Percentiles rank a stretch among this genome's conserved stretches.
Evolutionary conservation across 257 asterid species (phyloP).

Genomic region (Eustoma russellianum): DNA sequence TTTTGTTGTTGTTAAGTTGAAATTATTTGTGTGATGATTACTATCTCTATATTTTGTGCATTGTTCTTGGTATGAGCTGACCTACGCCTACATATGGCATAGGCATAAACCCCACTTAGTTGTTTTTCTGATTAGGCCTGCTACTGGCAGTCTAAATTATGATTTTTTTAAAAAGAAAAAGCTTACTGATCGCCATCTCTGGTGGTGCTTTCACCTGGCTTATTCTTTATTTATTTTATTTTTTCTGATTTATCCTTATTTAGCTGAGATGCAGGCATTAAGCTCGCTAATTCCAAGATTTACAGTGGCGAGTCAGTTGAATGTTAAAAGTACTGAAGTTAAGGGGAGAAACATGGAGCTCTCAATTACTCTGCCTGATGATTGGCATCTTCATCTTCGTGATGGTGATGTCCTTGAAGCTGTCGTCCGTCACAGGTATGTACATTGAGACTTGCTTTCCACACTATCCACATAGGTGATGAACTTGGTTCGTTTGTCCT

Average conservation of each 20-base stretch:
- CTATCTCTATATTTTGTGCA: no score
- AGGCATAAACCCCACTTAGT: no score
- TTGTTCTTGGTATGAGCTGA: no score
- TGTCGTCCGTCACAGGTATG: slow-evolving; percentile 70
- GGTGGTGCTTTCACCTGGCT: no score
- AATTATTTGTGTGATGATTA: no score
- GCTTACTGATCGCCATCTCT: no score
- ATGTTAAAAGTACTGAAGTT: slow-evolving; percentile 9
- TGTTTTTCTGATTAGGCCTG: no score
- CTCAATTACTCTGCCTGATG: slow-evolving; percentile 78
- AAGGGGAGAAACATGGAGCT: slow-evolving; percentile 51
- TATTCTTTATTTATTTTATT: not conserved
- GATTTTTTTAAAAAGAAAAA: no score
- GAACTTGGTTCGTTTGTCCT: not conserved
- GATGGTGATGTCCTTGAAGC: slow-evolving; percentile 84
- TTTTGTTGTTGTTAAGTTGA: no score
- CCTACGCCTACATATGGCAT: no score
- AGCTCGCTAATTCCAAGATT: slow-evolving; percentile 15
- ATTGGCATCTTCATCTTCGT: slow-evolving; percentile 99
- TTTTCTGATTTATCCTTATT: slow-evolving; percentile 1
- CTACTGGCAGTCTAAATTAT: no score
- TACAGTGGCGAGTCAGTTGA: slow-evolving; percentile 18
- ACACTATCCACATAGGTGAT: not conserved
- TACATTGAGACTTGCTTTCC: not conserved
- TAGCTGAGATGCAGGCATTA: slow-evolving; percentile 28